phyloP scores from a whole-genome alignment of 2,329 filamentous ascomycete species.

The Botrytis tulipae region DNA sequence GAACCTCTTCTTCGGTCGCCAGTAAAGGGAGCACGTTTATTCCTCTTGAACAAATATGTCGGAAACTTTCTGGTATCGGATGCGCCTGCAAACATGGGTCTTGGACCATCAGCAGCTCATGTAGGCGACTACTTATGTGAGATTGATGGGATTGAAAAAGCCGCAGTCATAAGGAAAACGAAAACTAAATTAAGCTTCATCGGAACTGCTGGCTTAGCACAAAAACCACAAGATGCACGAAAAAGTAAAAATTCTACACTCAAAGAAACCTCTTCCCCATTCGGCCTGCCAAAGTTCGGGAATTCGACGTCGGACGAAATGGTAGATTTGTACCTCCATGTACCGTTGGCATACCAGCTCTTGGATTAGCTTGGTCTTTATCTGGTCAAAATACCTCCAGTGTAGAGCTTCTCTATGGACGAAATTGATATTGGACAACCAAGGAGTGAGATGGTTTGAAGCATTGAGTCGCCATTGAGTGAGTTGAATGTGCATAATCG shows the following conservation, averaged over 20 bases:
- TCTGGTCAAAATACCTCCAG: no score
- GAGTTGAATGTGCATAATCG: no score
- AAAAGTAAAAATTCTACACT: not conserved
- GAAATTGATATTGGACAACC: not conserved
- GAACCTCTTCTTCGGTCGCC: not conserved
- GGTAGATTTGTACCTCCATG: slow-evolving; percentile 3
- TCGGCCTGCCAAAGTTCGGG: not conserved
- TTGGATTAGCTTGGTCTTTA: not conserved
- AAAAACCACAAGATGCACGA: not conserved
- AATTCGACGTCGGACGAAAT: not conserved
- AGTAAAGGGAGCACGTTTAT: not conserved
- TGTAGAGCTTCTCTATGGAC: no score
- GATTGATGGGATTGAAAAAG: not conserved
- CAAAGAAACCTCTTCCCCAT: not conserved
- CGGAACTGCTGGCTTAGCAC: slow-evolving; percentile 8
- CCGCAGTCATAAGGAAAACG: not conserved
- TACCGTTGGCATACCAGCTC: slow-evolving; percentile 4
- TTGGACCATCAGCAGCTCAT: not conserved
- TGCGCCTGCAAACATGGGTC: not conserved
- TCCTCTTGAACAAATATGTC: not conserved
- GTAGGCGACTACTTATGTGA: slow-evolving; percentile 4
- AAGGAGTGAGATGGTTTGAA: not conserved
- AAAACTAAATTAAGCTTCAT: slow-evolving; percentile 2
- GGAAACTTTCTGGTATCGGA: not conserved
- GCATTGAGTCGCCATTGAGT: no score